These are phyloP conservation scores for Aphanomyces stellatus DNA, from an alignment of 352 stramenopile genomes.

Conservation along the genomic window DNA sequence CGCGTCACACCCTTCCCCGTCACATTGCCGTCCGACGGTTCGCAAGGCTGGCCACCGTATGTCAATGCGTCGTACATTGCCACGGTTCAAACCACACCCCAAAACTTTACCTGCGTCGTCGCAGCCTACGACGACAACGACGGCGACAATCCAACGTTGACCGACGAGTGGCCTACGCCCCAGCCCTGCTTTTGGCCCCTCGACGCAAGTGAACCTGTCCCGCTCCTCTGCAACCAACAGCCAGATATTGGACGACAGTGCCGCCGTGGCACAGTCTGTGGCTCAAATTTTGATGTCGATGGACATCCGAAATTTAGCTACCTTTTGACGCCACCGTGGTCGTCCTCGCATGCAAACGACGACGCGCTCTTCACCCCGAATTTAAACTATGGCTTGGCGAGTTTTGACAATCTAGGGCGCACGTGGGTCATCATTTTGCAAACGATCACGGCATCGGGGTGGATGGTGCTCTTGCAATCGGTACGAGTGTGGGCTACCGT, in stretches of 20 bases:
- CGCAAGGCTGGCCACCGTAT: not conserved
- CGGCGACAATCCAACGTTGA: not conserved
- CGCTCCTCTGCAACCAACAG: constrained; percentile 47
- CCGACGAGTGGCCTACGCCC: constrained; percentile 33
- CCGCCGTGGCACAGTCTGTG: constrained; percentile 28
- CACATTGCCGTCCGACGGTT: constrained; percentile 26
- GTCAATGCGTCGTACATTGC: constrained; percentile 3
- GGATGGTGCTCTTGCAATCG: constrained; percentile 90
- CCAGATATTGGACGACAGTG: constrained; percentile 4
- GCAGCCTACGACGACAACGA: no score
- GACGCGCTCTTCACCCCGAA: constrained; percentile 31
- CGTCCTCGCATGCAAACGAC: not conserved
- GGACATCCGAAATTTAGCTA: constrained; percentile 62
- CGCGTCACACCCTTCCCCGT: constrained; percentile 63
- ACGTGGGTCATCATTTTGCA: constrained; percentile 93
- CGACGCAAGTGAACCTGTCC: constrained; percentile 46
- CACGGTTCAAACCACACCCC: not conserved
- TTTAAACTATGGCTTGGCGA: constrained; percentile 87
- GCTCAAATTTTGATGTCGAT: constrained; percentile 49
- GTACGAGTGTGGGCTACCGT: constrained; percentile 35
- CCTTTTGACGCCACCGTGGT: not conserved
- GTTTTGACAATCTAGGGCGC: constrained; percentile 86
- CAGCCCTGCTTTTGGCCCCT: constrained; percentile 86
- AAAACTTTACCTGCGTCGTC: not conserved
- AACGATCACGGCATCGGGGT: constrained; percentile 90